Base-by-base conservation (phyloP, 768 basidiomycete species). In the Panellus pusillus region DNA sequence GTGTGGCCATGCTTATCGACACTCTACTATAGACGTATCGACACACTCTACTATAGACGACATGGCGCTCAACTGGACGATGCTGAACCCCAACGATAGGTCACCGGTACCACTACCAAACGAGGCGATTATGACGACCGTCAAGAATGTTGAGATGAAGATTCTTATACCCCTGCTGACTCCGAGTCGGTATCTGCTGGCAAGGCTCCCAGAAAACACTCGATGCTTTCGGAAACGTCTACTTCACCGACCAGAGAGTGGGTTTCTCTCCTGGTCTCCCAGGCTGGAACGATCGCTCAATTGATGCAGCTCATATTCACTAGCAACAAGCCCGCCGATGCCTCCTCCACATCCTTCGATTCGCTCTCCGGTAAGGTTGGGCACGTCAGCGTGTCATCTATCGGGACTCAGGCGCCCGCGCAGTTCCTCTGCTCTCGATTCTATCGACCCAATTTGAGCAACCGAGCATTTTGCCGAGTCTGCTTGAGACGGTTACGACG, bases 51-150 rank as follows among this genome's bases (percentile, higher is more conserved):
- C 9, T 35, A 35, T 35, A 9, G 32, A 35, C 32, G 32, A 35
- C 60, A 91, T 91, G 90, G 84, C 89, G 7, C 76, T 92, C 39
- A 90, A 92, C 72, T 90, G 86, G 85, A 78, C 80, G 0, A 88
- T 87, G 79, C 74, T 91, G 20, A 76, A 75, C 51, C 66, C 75
- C 4, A 75, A 35, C 32, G 32, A 83, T 38, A 76, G 80, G 47
- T 70, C 76, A 9, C 86, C 87, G 5, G 72, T 89, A 9, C 86
- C 86, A 14, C 72, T 91, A 17, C 82, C 79, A 0, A 68, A 81
- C 40, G 90, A 93, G 67, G 70, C 72, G 64, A 78, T 72, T 1
- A 78, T 91, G 36, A 78, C 80, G 13, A 74, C 74, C 1, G 62
- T 87, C 50, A 79, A 83, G 47, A 68, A 75, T 20, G 86, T 78